Evolutionary conservation across 1,284 basidiomycete genomes (phyloP), one percentile per base, ranked within the genome.

Genomic region (Athelia psychrophila): DNA sequence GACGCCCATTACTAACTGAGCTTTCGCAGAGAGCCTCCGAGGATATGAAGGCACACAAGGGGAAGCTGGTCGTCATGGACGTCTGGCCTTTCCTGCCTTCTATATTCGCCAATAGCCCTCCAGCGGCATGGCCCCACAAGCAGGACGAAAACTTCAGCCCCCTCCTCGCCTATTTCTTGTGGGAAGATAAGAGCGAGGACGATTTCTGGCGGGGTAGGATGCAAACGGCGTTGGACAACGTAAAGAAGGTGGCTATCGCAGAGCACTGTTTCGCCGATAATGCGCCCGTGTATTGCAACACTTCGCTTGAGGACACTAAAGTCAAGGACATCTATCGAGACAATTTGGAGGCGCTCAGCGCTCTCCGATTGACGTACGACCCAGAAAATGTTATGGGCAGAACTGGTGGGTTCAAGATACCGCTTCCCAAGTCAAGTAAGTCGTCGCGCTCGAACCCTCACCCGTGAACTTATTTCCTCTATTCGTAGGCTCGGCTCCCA

Each of bases 111-210:
- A 54, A 59, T 1, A 58, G 60, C 44, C 55, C 58, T 15, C 51
- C 51, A 42, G 54, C 56, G 15, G 65, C 65, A 13, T 67, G 54
- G 48, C 65, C 65, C 4, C 65, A 67, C 44, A 32, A 47, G 24
- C 50, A 33, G 33, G 61, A 56, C 27, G 24, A 56, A 20, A 57
- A 58, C 8, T 60, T 57, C 44, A 53, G 54, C 4, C 65, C 64
- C 6, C 56, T 64, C 42, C 52, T 64, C 3, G 55, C 55, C 12
- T 60, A 60, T 20, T 57, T 65, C 53, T 52, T 49, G 22, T 67
- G 65, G 66, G 49, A 61, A 30, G 54, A 52, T 27, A 23, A 54
- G 35, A 44, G 38, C 1, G 53, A 68, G 25, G 66, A 68, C 49
- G 22, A 30, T 0, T 58, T 55, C 47, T 67, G 65, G 65, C n/a